Conservation (phyloP, 352 stramenopile species). For the Pythium periplocum region DNA sequence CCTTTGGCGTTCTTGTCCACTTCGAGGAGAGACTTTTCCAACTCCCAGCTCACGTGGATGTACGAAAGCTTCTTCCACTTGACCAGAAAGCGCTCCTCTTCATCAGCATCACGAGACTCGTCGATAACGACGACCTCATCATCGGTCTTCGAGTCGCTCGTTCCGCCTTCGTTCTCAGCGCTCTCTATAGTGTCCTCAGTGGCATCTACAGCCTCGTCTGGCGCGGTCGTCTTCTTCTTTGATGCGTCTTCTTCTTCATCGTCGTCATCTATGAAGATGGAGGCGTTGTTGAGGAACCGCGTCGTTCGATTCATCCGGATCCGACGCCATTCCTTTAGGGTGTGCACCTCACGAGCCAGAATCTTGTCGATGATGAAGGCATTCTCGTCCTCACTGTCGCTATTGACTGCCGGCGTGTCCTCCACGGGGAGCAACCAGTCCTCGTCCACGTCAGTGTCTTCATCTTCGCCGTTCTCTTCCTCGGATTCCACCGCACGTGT, state of each 20-base stretch:
- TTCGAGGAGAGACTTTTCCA: slow-evolving; percentile 71
- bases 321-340: slow-evolving; percentile 71
- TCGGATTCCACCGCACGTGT: background rate
- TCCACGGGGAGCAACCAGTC: background rate
- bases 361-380: slow-evolving; percentile 84
- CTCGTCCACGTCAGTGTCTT: slow-evolving; percentile 8
- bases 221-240: background rate
- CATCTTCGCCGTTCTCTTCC: slow-evolving; percentile 14
- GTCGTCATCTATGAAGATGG: slow-evolving; percentile 72
- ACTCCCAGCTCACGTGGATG: slow-evolving; percentile 90
- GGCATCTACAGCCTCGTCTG: background rate
- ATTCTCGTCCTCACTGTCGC: slow-evolving; percentile 37
- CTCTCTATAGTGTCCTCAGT: slow-evolving; percentile 3
- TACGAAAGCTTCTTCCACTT: slow-evolving; percentile 90
- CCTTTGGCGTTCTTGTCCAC: slow-evolving; percentile 82
- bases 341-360: slow-evolving; percentile 71
- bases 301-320: slow-evolving; percentile 71
- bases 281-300: slow-evolving; percentile 70
- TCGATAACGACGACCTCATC: slow-evolving; percentile 17
- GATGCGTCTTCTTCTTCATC: slow-evolving; percentile 28
- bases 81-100: slow-evolving; percentile 83
- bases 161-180: background rate
- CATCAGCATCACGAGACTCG: slow-evolving; percentile 9
- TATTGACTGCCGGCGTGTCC: too few species aligned
- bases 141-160: slow-evolving; percentile 2